Percentiles rank a stretch among this genome's conserved stretches.
Conservation (phyloP, 2,329 filamentous ascomycete genomes). For the Arthrobotrys musiformis region DNA sequence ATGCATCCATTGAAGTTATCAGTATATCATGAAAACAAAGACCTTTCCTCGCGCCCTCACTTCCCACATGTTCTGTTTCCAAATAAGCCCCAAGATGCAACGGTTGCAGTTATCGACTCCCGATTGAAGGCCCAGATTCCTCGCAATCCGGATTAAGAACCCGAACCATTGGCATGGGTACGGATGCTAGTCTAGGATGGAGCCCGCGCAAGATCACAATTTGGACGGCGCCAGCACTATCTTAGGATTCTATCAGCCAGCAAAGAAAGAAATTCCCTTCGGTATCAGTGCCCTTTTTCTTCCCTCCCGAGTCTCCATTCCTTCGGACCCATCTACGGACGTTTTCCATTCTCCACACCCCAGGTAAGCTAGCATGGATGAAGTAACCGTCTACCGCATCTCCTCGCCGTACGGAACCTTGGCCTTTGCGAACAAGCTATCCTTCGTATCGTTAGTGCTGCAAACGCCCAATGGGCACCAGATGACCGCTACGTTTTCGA, state of each 20-base stretch:
- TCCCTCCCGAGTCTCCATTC: constrained; percentile 1
- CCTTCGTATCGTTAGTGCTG: constrained; percentile 48
- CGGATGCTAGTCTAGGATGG: not conserved
- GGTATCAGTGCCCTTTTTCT: constrained; percentile 8
- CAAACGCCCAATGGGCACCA: constrained; percentile 31
- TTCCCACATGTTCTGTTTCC: no score
- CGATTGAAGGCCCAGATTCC: no score
- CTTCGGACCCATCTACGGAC: constrained; percentile 41
- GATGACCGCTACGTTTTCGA: constrained; percentile 47
- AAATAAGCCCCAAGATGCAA: no score
- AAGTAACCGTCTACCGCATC: constrained; percentile 39
- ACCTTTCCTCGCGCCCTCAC: no score
- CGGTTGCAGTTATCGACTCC: no score
- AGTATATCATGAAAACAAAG: no score
- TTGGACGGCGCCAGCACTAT: not conserved
- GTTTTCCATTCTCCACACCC: constrained; percentile 45
- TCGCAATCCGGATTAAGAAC: not conserved
- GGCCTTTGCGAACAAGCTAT: constrained; percentile 44
- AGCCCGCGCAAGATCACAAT: not conserved
- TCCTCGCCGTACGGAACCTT: constrained; percentile 38
- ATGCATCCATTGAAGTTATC: no score
- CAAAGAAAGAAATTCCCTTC: not conserved
- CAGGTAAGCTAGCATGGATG: constrained; percentile 25
- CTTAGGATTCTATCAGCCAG: not conserved
- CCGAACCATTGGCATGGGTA: not conserved